phyloP scores from a whole-genome alignment of 495 filamentous ascomycete species.

The Penicillium riverlandense region DNA sequence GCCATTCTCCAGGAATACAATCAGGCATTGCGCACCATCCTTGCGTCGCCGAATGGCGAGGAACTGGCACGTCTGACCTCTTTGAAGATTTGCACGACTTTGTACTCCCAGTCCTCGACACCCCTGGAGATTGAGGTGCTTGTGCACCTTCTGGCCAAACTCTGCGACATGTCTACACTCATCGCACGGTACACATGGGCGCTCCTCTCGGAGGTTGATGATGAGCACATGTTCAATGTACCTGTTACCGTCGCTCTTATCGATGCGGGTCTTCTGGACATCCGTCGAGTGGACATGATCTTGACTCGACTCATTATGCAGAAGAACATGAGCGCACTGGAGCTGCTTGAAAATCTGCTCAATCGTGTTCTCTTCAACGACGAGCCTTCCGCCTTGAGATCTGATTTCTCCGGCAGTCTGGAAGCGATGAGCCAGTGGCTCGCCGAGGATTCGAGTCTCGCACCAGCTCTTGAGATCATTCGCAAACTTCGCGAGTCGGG shows the following conservation, averaged over 20 bases:
- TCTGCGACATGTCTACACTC: constrained; percentile 69
- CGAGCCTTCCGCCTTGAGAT: constrained; percentile 64
- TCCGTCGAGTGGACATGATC: constrained; percentile 71
- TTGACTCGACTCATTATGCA: constrained; percentile 63
- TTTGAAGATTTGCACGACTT: constrained; percentile 59
- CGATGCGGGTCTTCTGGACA: constrained; percentile 65
- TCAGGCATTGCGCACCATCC: constrained; percentile 43
- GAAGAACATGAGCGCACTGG: constrained; percentile 60
- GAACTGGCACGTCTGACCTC: constrained; percentile 60
- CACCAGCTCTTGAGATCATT: constrained; percentile 59
- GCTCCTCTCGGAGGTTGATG: constrained; percentile 56
- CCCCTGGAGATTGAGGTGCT: constrained; percentile 74
- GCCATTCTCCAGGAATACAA: constrained; percentile 58
- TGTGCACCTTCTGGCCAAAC: constrained; percentile 68
- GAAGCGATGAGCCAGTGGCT: constrained; percentile 81
- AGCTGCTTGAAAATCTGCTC: constrained; percentile 68
- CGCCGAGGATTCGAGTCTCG: constrained; percentile 58
- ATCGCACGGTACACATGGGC: constrained; percentile 67
- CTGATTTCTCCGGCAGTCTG: constrained; percentile 78
- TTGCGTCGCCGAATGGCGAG: constrained; percentile 51
- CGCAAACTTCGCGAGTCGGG: constrained; percentile 61
- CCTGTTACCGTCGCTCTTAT: constrained; percentile 71
- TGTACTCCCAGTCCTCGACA: constrained; percentile 54
- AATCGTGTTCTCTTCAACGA: constrained; percentile 72
- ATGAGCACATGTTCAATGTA: constrained; percentile 71